These are phyloP conservation scores for Solanum chilense DNA, from an alignment of 257 asterid genomes.

Conservation along the genomic window DNA sequence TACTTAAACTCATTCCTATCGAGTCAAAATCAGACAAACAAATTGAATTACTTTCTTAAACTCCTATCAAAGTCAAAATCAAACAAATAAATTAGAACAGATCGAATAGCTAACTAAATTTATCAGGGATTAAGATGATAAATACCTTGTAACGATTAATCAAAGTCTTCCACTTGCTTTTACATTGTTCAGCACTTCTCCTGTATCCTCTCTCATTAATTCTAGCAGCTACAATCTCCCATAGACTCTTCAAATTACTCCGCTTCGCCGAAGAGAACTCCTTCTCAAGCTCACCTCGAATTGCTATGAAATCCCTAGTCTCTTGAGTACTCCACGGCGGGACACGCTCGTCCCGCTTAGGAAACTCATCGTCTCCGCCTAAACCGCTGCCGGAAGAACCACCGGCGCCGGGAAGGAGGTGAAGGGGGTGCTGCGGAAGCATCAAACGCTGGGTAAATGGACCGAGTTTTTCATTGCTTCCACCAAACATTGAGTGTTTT, in stretches of 20 bases:
- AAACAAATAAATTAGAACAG: background rate
- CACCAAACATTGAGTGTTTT: background rate
- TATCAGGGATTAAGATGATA: background rate
- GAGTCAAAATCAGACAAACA: background rate
- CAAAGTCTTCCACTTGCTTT: conserved; percentile 64
- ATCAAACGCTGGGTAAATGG: conserved; percentile 1
- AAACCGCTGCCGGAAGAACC: background rate
- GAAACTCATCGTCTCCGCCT: conserved; percentile 29
- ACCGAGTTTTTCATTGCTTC: conserved; percentile 1
- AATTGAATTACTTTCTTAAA: background rate
- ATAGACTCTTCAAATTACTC: conserved; percentile 19
- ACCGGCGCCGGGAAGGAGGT: background rate
- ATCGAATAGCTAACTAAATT: background rate
- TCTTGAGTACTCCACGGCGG: conserved; percentile 66
- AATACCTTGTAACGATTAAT: conserved; percentile 41
- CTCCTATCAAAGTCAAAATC: background rate
- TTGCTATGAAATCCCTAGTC: conserved; percentile 56
- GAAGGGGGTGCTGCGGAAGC: conserved; percentile 11
- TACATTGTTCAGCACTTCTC: conserved; percentile 63
- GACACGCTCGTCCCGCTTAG: conserved; percentile 52
- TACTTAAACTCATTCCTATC: background rate
- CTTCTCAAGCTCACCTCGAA: conserved; percentile 46
- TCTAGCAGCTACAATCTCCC: conserved; percentile 46
- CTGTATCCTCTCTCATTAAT: conserved; percentile 36
- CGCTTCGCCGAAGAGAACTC: conserved; percentile 20